Evolutionary conservation across 2,329 filamentous ascomycete species (phyloP).

Genomic region (Alternaria dauci): DNA sequence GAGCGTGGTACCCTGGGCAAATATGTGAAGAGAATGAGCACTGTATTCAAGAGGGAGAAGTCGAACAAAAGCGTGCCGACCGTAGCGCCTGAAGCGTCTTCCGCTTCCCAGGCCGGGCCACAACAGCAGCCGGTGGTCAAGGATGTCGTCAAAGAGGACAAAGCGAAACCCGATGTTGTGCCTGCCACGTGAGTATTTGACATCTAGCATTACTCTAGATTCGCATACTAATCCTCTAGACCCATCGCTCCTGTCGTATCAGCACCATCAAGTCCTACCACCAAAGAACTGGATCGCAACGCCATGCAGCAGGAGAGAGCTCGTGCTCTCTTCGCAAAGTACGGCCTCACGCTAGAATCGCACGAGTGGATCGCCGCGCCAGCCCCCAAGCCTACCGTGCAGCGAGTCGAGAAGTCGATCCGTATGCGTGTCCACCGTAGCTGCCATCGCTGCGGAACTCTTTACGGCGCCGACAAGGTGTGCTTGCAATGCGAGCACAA

Average conservation of each 20-base stretch:
- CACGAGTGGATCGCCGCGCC: constrained; percentile 47
- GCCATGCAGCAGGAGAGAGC: constrained; percentile 52
- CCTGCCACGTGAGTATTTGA: constrained; percentile 13
- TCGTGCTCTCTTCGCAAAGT: constrained; percentile 53
- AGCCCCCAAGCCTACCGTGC: constrained; percentile 40
- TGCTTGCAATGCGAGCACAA: constrained; percentile 81
- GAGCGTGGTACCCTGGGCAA: constrained; percentile 48
- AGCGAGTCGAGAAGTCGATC: constrained; percentile 76
- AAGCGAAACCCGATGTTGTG: constrained; percentile 9
- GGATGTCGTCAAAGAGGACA: constrained; percentile 11
- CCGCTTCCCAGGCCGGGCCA: constrained; percentile 8
- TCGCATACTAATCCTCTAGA: constrained; percentile 10
- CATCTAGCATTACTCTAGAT: background rate
- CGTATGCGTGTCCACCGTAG: constrained; percentile 79
- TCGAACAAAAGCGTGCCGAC: constrained; percentile 28
- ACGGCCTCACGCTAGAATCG: constrained; percentile 53
- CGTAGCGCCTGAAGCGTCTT: constrained; percentile 18
- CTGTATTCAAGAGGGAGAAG: constrained; percentile 49
- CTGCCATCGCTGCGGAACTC: constrained; percentile 81
- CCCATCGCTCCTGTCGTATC: constrained; percentile 7
- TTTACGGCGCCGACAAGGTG: constrained; percentile 75
- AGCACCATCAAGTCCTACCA: constrained; percentile 19
- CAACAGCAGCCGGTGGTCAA: constrained; percentile 9
- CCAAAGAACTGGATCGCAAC: constrained; percentile 39
- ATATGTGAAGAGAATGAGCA: constrained; percentile 53